These are phyloP conservation scores for Ustilago xerochloae DNA, from an alignment of 1,284 basidiomycete genomes.

Conservation along the genomic window DNA sequence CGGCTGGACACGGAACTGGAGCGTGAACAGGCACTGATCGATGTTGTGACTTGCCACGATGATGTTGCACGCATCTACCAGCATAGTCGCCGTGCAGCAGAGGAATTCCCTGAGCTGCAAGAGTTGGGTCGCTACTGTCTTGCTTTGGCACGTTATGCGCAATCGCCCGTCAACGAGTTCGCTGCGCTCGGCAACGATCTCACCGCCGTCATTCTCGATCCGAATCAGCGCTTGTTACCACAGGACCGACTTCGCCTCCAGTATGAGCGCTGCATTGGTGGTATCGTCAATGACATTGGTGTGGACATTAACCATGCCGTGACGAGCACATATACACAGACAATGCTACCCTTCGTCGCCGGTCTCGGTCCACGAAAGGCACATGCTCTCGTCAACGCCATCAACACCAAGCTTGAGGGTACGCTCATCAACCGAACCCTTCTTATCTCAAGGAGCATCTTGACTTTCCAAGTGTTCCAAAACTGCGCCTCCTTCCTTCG, in stretches of 20 bases:
- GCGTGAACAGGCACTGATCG: constrained; percentile 53
- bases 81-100: constrained; percentile 84
- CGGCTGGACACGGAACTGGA: constrained; percentile 32
- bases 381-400: constrained; percentile 76
- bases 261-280: constrained; percentile 88
- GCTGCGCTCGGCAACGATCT: constrained; percentile 63
- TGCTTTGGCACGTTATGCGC: constrained; percentile 90
- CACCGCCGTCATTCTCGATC: constrained; percentile 71
- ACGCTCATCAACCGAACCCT: constrained; percentile 61
- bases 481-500: constrained; percentile 78
- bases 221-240: constrained; percentile 82
- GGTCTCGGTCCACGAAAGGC: constrained; percentile 96
- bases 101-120: constrained; percentile 85
- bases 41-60: constrained; percentile 85
- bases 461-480: constrained; percentile 60
- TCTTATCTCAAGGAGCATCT: constrained; percentile 51
- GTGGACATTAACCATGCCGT: constrained; percentile 95
- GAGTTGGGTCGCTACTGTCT: constrained; percentile 91
- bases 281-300: constrained; percentile 89
- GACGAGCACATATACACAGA: constrained; percentile 85
- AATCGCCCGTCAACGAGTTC: constrained; percentile 79
- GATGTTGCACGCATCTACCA: constrained; percentile 95
- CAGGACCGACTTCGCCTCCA: constrained; percentile 83
- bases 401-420: constrained; percentile 61
- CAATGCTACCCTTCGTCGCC: constrained; percentile 88